phyloP scores from a whole-genome alignment of 768 basidiomycete genomes.

The Suillus americanus region DNA sequence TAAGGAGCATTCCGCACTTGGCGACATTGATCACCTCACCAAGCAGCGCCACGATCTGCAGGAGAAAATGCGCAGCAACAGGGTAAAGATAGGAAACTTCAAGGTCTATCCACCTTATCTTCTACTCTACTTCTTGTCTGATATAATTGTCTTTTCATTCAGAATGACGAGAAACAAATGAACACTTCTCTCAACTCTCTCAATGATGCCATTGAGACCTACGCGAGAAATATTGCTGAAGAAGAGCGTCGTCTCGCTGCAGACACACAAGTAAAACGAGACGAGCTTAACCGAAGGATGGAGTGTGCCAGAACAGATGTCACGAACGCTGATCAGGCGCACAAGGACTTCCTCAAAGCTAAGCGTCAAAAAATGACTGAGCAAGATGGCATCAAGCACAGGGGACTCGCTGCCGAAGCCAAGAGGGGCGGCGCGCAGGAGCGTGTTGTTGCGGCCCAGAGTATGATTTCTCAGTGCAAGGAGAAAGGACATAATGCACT shows the following conservation, averaged over 20 bases:
- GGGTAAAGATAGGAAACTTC: conserved; percentile 39
- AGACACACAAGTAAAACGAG: conserved; percentile 61
- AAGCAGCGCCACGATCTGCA: conserved; percentile 34
- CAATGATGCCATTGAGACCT: conserved; percentile 33
- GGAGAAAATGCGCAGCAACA: conserved; percentile 47
- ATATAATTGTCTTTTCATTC: conserved; percentile 4
- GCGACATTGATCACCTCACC: conserved; percentile 48
- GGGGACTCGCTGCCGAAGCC: conserved; percentile 38
- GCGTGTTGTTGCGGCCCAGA: conserved; percentile 45
- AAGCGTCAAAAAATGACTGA: conserved; percentile 32
- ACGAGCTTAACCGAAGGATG: conserved; percentile 54
- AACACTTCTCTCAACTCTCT: conserved; percentile 37
- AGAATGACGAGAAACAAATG: conserved; percentile 57
- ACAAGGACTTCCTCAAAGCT: conserved; percentile 30
- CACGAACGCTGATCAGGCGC: conserved; percentile 35
- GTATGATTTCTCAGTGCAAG: conserved; percentile 48
- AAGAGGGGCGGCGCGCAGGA: conserved; percentile 33
- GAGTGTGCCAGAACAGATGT: conserved; percentile 43
- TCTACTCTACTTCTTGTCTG: conserved; percentile 3
- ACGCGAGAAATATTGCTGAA: conserved; percentile 47
- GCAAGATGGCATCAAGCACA: conserved; percentile 30
- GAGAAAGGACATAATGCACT: conserved; percentile 57
- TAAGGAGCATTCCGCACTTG: conserved; percentile 39
- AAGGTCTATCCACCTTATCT: conserved; percentile 37
- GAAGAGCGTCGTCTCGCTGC: conserved; percentile 55